phyloP scores from a whole-genome alignment of 495 filamentous ascomycete species.

The Lasiosphaeria ovina region DNA sequence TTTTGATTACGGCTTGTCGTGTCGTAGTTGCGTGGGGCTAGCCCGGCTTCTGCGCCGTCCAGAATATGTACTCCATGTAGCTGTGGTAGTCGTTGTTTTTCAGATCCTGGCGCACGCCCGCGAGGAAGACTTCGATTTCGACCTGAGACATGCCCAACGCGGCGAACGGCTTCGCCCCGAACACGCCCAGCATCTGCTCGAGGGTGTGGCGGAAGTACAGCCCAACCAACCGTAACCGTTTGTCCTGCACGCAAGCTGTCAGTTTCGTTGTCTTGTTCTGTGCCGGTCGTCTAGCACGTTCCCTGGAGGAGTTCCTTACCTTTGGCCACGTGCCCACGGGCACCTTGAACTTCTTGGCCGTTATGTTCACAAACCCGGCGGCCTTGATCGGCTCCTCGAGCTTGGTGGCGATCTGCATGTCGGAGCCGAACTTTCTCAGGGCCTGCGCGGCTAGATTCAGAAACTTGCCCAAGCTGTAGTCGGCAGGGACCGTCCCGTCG shows the following conservation, averaged over 20 bases:
- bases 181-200: conserved; percentile 48
- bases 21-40: neutral
- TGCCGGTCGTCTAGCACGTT: conserved; percentile 25
- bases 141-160: conserved; percentile 31
- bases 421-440: conserved; percentile 28
- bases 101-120: conserved; percentile 27
- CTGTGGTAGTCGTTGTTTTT: conserved; percentile 28
- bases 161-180: conserved; percentile 49
- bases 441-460: conserved; percentile 25
- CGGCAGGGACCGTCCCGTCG: conserved; percentile 30
- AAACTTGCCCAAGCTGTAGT: conserved; percentile 31
- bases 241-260: conserved; percentile 26
- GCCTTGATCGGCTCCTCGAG: conserved; percentile 47
- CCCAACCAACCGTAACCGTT: conserved; percentile 54
- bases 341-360: conserved; percentile 45
- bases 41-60: conserved; percentile 33
- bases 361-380: conserved; percentile 56
- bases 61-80: conserved; percentile 35
- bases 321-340: conserved; percentile 55
- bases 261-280: neutral
- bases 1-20: no score
- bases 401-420: conserved; percentile 45
- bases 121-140: conserved; percentile 30
- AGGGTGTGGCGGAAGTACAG: conserved; percentile 43
- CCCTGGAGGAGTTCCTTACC: conserved; percentile 16